A percentile compares a stretch with the other conserved stretches of the same genome.
Conservation (phyloP, 768 basidiomycete species). For the Hericium alpestre region DNA sequence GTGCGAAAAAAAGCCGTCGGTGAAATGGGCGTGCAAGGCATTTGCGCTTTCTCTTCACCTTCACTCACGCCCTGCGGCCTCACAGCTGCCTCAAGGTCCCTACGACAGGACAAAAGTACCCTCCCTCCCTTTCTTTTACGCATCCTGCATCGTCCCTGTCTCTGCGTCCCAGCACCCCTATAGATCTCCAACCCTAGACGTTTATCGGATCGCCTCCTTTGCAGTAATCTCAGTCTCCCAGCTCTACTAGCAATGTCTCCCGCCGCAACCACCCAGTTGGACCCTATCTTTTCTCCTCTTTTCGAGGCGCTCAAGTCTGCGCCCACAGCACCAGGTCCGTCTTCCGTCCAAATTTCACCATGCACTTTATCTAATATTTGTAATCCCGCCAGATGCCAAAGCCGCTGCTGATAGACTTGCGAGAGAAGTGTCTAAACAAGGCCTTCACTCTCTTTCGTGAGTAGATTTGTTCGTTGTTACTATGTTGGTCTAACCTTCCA, state of each 20-base stretch:
- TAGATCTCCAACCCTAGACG: constrained; percentile 2
- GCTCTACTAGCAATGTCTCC: constrained; percentile 36
- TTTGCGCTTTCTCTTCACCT: neutral
- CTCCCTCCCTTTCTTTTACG: neutral
- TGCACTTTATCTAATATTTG: neutral
- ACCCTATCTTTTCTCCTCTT: constrained; percentile 30
- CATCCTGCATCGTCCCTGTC: neutral
- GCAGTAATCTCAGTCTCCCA: constrained; percentile 4
- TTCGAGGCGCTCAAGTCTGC: constrained; percentile 30
- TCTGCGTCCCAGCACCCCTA: neutral
- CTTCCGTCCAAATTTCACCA: neutral
- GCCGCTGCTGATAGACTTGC: constrained; percentile 74
- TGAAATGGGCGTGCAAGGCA: neutral
- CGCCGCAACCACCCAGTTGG: constrained; percentile 35
- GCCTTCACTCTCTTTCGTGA: constrained; percentile 53
- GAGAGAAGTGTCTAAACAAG: constrained; percentile 54
- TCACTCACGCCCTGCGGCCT: neutral
- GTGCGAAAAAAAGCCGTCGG: no score
- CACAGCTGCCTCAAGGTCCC: neutral
- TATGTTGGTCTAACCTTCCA: constrained; percentile 10
- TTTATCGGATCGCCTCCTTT: neutral
- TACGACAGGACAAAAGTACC: neutral
- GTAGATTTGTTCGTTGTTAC: constrained; percentile 14
- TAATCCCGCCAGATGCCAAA: constrained; percentile 53
- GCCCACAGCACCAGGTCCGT: constrained; percentile 26